Base-by-base conservation (phyloP, 1,139 yeast genomes). In the Protomyces gravidus region DNA sequence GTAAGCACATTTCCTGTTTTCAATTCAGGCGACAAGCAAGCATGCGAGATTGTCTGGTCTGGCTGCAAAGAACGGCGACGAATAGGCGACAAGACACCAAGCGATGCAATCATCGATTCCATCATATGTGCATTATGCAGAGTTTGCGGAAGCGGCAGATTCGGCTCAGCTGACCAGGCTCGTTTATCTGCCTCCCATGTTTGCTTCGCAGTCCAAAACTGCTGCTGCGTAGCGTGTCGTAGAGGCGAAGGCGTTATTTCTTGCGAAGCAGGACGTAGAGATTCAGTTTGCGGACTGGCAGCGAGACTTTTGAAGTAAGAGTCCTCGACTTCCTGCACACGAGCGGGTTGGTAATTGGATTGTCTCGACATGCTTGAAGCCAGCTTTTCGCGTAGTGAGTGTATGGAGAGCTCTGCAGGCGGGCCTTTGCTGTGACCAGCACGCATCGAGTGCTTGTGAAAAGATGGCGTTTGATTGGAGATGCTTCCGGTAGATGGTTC, bases 381-480 rank as follows among this genome's bases (percentile, higher is more conserved):
- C 28, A 25, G 28, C 30, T 45, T 26, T 15, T 15, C 15, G 1
- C 47, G 30, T 21, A 26, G 23, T 21, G 47, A 19, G 1, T 26
- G 47, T 9, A 26, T 5, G 6, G 30, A 19, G 5, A 13, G 47
- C 1, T 7, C 21, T 2, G 15, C 15, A 25, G 21, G 15, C 27
- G 25, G 23, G 40, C 50, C 21, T 21, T 17, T 11, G 19, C 5
- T 2, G 21, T 19, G 2, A n/a, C 6, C 15, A 5, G 48, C 51
- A 27, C 50, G 19, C 58, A 53, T 46, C 11, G 58, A 53, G 36
- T 53, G 51, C 17, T 53, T 53, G 13, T 46, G 58, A 46, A 40
- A 46, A 33, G 51, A 45, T 5, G 51, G 36, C 11, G 33, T 46
- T 5, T 27, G 50, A 11, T 23, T 52, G 4, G 58, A 36, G 42